These are phyloP conservation scores for Aspergillus piperis DNA, from an alignment of 2,329 filamentous ascomycete genomes.

Conservation along the genomic window DNA sequence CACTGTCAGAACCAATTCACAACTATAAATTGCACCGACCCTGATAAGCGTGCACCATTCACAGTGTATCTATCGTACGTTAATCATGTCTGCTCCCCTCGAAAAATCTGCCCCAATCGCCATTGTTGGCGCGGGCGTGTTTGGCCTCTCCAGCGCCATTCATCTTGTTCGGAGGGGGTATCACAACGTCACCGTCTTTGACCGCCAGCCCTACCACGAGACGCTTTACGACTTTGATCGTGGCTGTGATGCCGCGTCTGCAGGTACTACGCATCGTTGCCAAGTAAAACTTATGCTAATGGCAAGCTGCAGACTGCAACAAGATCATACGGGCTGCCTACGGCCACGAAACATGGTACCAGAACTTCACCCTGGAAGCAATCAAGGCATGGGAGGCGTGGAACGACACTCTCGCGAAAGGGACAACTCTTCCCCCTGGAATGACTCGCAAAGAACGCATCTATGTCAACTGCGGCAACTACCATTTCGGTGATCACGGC, in stretches of 20 bases:
- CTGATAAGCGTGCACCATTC: not conserved
- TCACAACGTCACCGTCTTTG: conserved; percentile 51
- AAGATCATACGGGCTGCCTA: conserved; percentile 50
- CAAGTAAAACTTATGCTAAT: not conserved
- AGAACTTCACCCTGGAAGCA: conserved; percentile 49
- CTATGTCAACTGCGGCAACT: conserved; percentile 44
- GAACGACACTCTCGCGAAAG: conserved; percentile 38
- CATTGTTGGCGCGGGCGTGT: conserved; percentile 47
- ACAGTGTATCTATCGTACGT: not conserved
- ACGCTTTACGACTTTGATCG: conserved; percentile 44
- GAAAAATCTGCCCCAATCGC: conserved; percentile 31
- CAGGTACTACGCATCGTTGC: conserved; percentile 24
- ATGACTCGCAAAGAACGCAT: conserved; percentile 40
- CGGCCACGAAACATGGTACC: conserved; percentile 49
- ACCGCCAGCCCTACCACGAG: conserved; percentile 48
- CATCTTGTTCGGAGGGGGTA: conserved; percentile 51
- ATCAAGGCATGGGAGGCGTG: conserved; percentile 47
- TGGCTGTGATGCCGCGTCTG: conserved; percentile 50
- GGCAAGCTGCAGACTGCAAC: conserved; percentile 39
- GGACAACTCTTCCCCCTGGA: conserved; percentile 37
- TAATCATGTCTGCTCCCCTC: not conserved
- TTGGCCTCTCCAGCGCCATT: conserved; percentile 48
- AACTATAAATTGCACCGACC: not conserved
- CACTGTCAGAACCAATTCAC: not conserved
- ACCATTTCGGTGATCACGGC: conserved; percentile 13